Conservation (phyloP, 2,329 filamentous ascomycete genomes). For the Tolypocladium ophioglossoides region DNA sequence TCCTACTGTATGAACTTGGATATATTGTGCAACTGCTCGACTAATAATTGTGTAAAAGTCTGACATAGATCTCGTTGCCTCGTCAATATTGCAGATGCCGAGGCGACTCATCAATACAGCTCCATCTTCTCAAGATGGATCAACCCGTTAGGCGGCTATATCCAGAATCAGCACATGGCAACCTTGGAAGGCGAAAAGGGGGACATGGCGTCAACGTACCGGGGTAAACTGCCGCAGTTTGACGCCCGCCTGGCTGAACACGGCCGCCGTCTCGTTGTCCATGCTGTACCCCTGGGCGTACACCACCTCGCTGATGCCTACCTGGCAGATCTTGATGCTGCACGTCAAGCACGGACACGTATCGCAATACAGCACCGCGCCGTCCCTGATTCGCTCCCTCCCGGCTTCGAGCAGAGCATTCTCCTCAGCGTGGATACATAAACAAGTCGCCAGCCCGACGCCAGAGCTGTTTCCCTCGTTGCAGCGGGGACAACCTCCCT, state of each 20-base stretch:
- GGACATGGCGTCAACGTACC: slow-evolving; percentile 37
- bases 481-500: slow-evolving; percentile 83
- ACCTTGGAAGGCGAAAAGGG: background rate
- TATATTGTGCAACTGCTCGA: background rate
- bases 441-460: slow-evolving; percentile 68
- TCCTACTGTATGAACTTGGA: background rate
- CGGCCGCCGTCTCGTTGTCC: slow-evolving; percentile 71
- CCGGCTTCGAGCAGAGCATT: slow-evolving; percentile 94
- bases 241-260: slow-evolving; percentile 78
- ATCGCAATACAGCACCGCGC: slow-evolving; percentile 81
- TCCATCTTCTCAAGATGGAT: slow-evolving; percentile 50
- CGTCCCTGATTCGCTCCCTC: slow-evolving; percentile 75
- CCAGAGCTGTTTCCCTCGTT: slow-evolving; percentile 65
- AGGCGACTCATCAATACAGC: slow-evolving; percentile 16
- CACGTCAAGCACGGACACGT: slow-evolving; percentile 96
- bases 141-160: slow-evolving; percentile 51
- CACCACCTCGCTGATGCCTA: slow-evolving; percentile 91
- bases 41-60: background rate
- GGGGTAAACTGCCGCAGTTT: slow-evolving; percentile 79
- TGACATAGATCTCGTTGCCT: background rate
- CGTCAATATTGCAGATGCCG: background rate
- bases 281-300: slow-evolving; percentile 93
- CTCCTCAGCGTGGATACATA: slow-evolving; percentile 97
- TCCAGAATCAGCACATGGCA: slow-evolving; percentile 9
- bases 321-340: slow-evolving; percentile 96